Evolutionary conservation across 2,329 filamentous ascomycete genomes (phyloP), one percentile per base, ranked within the genome.

Genomic region (Aspergillus ochraceoroseus): DNA sequence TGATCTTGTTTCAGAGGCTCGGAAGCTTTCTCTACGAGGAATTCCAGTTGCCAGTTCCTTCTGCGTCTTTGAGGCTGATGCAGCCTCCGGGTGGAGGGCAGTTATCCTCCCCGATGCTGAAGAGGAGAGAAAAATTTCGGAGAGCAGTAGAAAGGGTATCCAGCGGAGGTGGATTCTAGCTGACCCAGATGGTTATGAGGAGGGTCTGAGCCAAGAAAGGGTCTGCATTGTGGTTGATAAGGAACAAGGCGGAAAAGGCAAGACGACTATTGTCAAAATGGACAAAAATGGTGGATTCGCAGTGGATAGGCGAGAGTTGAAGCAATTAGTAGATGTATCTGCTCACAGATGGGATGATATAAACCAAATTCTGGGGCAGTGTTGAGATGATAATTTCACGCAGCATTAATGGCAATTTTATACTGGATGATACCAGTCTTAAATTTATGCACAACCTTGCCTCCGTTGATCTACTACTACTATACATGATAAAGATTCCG

Each of bases 171-270:
- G 88, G 87, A 70, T 95, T 2, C 66, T 98, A 42, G 79, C 85
- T 5, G 92, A 98, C 67, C 87, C 87, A 2, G 92, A 98, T 67
- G 78, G 80, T 14, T 83, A 94, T 53, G 92, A 98, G 68, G 92
- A 96, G 68, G 78, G 76, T 6, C 67, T 94, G 29, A 94, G 87
- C 59, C 74, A 81, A 46, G 92, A 98, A 72, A 76, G 67, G n/a
- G 71, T 92, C n/a, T 89, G 82, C 2, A 70, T 95, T 22, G 81
- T 92, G 33, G 78, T 95, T n/a, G 84, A 90, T 59, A 59, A 56
- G 40, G 50, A 57, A 23, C 46, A 49, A 55, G 59, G 45, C n/a
- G 75, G 70, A 1, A 67, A 71, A 34, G 74, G 72, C 2, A 75
- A 73, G 53, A 56, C 58, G 8, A 60, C 62, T 22, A 71, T 94